These are phyloP conservation scores for Magnusiomyces sp. DNA, from an alignment of 1,139 yeast genomes.

Conservation along the genomic window DNA sequence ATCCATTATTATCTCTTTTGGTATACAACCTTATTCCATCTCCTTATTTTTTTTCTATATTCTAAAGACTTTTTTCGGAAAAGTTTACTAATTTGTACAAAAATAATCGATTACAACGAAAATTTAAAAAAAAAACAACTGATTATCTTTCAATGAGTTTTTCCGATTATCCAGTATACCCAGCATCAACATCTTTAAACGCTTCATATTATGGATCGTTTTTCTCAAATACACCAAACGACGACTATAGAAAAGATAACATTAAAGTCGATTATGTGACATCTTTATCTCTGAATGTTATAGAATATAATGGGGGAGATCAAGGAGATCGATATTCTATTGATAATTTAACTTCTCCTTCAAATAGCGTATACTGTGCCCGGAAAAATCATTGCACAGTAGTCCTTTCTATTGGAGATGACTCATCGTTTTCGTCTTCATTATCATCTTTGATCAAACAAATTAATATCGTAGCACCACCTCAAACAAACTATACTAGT, in stretches of 20 bases:
- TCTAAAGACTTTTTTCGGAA: too few species aligned
- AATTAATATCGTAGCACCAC: slow-evolving; percentile 17
- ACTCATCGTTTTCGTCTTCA: neutral
- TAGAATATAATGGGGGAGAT: slow-evolving; percentile 15
- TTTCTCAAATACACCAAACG: too few species aligned
- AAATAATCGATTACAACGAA: too few species aligned
- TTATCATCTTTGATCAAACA: slow-evolving; percentile 9
- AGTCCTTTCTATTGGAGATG: slow-evolving; percentile 8
- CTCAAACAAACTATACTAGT: slow-evolving; percentile 14
- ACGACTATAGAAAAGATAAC: neutral
- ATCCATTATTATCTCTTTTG: too few species aligned
- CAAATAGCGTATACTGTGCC: slow-evolving; percentile 17
- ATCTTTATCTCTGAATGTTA: slow-evolving; percentile 6
- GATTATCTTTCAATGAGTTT: too few species aligned
- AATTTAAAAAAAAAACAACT: too few species aligned
- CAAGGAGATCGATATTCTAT: slow-evolving; percentile 9
- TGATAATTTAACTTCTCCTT: slow-evolving; percentile 12
- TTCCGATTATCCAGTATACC: too few species aligned
- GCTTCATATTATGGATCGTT: too few species aligned
- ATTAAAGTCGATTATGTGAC: neutral
- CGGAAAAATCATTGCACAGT: slow-evolving; percentile 13
- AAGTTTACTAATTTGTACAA: too few species aligned
- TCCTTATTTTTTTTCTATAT: too few species aligned
- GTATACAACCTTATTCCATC: too few species aligned
- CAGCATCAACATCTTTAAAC: too few species aligned